A percentile compares a stretch with the other conserved stretches of the same genome.
phyloP scores from a whole-genome alignment of 495 filamentous ascomycete genomes.

The Annulohypoxylon stygium region DNA sequence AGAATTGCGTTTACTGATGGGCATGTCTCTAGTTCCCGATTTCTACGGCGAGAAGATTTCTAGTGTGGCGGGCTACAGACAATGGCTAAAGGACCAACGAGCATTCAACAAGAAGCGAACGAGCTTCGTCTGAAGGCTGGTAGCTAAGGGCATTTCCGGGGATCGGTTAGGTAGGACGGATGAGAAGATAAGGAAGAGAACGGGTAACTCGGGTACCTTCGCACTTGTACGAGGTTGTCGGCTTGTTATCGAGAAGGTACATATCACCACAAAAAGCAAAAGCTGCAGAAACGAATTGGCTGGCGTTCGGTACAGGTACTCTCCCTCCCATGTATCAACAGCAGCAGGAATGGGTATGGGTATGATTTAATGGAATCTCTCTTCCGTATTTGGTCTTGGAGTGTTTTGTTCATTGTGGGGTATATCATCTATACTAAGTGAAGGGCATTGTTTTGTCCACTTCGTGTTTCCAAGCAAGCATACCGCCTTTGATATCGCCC shows the following conservation, averaged over 20 bases:
- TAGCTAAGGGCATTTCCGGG: neutral
- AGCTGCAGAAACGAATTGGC: constrained; percentile 32
- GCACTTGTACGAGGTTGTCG: constrained; percentile 29
- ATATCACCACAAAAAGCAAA: constrained; percentile 36
- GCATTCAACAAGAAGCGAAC: constrained; percentile 95
- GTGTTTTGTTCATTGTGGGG: constrained; percentile 15
- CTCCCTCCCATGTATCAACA: constrained; percentile 53
- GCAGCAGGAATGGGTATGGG: constrained; percentile 39
- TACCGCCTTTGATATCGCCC: constrained; percentile 83
- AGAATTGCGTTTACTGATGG: constrained; percentile 17
- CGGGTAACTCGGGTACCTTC: constrained; percentile 6
- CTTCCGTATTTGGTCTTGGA: constrained; percentile 34
- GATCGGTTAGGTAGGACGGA: neutral
- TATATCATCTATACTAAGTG: constrained; percentile 66
- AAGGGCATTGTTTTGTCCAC: constrained; percentile 80
- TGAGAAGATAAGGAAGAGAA: constrained; percentile 8
- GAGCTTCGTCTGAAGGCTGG: constrained; percentile 61
- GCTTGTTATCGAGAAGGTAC: constrained; percentile 14
- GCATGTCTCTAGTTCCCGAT: constrained; percentile 63
- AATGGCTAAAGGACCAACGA: constrained; percentile 96
- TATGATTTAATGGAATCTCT: constrained; percentile 46
- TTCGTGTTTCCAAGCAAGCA: constrained; percentile 84
- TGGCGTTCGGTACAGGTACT: constrained; percentile 50
- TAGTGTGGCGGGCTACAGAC: constrained; percentile 87
- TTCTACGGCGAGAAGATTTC: constrained; percentile 96